Evolutionary conservation across 2,329 filamentous ascomycete genomes (phyloP).

Genomic region (Hymenoscyphus albidus): DNA sequence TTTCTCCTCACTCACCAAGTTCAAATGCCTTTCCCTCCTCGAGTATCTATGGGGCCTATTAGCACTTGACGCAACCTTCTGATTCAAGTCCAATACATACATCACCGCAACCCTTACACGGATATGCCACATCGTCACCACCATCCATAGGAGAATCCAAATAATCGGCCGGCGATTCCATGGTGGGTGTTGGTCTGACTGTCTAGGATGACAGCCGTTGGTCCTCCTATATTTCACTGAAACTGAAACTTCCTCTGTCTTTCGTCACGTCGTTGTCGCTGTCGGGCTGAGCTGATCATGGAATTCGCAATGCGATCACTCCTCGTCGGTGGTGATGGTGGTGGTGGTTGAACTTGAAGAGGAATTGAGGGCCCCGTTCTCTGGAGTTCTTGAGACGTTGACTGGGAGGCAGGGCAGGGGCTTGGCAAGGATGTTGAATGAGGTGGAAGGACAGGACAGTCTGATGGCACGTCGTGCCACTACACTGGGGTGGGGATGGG

Average conservation of each 20-base stretch:
- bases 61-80: slow-evolving; percentile 14
- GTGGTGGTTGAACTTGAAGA: slow-evolving; percentile 2
- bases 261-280: slow-evolving; percentile 16
- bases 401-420: background rate
- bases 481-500: background rate
- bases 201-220: slow-evolving; percentile 15
- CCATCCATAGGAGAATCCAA: slow-evolving; percentile 57
- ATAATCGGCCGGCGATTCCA: slow-evolving; percentile 53
- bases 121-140: slow-evolving; percentile 75
- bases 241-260: slow-evolving; percentile 25
- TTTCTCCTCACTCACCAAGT: slow-evolving; percentile 61
- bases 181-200: slow-evolving; percentile 30
- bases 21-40: slow-evolving; percentile 99
- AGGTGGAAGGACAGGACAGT: background rate
- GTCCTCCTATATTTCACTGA: slow-evolving; percentile 19
- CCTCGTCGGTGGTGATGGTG: slow-evolving; percentile 14
- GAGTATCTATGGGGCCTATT: slow-evolving; percentile 62
- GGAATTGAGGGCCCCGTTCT: slow-evolving; percentile 9
- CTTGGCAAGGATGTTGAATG: slow-evolving; percentile 1
- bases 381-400: background rate
- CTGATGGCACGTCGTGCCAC: background rate
- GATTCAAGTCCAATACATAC: slow-evolving; percentile 45
- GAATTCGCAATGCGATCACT: slow-evolving; percentile 27
- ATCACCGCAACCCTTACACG: slow-evolving; percentile 91
- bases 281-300: slow-evolving; percentile 26